Percentiles rank a stretch among this genome's conserved stretches.
Evolutionary conservation across 768 basidiomycete genomes (phyloP).

Genomic region (Guyanaporus albipodus): DNA sequence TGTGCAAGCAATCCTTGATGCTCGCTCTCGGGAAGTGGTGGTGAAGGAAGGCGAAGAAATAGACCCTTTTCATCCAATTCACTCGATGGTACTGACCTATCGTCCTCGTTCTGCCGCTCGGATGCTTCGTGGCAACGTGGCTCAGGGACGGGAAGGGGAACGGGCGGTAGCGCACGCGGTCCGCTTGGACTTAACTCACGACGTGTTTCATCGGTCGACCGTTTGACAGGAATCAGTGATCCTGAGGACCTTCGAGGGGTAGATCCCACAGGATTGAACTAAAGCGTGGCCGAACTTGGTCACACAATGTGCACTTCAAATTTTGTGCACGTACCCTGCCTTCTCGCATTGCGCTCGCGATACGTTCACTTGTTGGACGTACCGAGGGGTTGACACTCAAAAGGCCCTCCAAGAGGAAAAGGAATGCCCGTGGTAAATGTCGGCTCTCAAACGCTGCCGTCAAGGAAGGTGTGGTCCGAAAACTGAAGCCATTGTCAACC

Average conservation of each 20-base stretch:
- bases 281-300: slow-evolving; percentile 1
- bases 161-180: slow-evolving; percentile 18
- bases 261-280: slow-evolving; percentile 28
- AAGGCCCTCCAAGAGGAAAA: slow-evolving; percentile 70
- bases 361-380: slow-evolving; percentile 73
- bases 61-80: slow-evolving; percentile 11
- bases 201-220: slow-evolving; percentile 8
- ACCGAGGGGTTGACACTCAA: slow-evolving; percentile 54
- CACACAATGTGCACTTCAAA: not conserved
- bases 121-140: not conserved
- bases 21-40: not conserved
- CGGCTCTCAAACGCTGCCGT: slow-evolving; percentile 61
- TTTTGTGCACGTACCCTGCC: slow-evolving; percentile 56
- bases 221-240: slow-evolving; percentile 24
- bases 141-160: not conserved
- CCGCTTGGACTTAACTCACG: slow-evolving; percentile 10
- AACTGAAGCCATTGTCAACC: slow-evolving; percentile 34
- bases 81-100: not conserved
- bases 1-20: not conserved
- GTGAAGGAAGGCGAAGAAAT: slow-evolving; percentile 15
- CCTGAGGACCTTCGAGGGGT: slow-evolving; percentile 7
- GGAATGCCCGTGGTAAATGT: slow-evolving; percentile 65
- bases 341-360: slow-evolving; percentile 62
- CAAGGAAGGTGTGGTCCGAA: slow-evolving; percentile 48
- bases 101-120: not conserved